phyloP scores from a whole-genome alignment of 1,284 basidiomycete species.

The Cutaneotrichosporon sp. region DNA sequence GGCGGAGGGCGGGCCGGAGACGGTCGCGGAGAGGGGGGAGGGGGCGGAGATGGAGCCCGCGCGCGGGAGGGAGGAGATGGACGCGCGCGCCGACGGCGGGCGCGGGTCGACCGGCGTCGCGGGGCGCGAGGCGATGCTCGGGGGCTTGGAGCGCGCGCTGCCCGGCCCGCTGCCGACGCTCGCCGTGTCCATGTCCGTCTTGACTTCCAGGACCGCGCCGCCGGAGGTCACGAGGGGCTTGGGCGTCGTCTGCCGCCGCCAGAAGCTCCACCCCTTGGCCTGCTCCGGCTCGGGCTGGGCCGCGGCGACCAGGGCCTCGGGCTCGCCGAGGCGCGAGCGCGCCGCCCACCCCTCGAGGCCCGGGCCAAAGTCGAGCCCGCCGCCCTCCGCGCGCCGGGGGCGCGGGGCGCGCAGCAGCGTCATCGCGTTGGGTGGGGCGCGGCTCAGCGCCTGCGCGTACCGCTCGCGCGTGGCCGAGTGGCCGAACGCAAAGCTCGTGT shows the following conservation, averaged over 20 bases:
- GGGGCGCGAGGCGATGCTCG: neutral
- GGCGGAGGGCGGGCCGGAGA: neutral
- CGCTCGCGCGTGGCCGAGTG: constrained; percentile 36
- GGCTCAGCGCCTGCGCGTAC: constrained; percentile 39
- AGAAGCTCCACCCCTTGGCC: constrained; percentile 47
- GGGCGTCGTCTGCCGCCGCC: constrained; percentile 37
- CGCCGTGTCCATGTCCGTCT: constrained; percentile 22
- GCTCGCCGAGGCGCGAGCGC: constrained; percentile 48
- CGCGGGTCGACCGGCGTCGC: neutral
- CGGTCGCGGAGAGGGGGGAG: neutral
- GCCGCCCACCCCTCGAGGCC: constrained; percentile 37
- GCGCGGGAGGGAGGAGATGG: neutral
- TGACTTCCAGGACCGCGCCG: constrained; percentile 50
- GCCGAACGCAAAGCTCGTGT: constrained; percentile 8
- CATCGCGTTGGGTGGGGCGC: constrained; percentile 41
- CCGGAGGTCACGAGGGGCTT: constrained; percentile 48
- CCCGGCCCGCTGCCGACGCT: neutral
- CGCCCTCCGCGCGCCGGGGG: constrained; percentile 8
- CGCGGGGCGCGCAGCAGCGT: constrained; percentile 38
- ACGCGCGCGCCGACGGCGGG: neutral
- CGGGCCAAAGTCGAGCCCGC: constrained; percentile 14
- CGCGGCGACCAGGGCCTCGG: constrained; percentile 27
- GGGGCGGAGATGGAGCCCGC: neutral
- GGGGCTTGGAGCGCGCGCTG: neutral
- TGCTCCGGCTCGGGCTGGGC: constrained; percentile 20